These are phyloP conservation scores for Meyerozyma carpophila DNA, from an alignment of 1,139 yeast species.

Conservation along the genomic window DNA sequence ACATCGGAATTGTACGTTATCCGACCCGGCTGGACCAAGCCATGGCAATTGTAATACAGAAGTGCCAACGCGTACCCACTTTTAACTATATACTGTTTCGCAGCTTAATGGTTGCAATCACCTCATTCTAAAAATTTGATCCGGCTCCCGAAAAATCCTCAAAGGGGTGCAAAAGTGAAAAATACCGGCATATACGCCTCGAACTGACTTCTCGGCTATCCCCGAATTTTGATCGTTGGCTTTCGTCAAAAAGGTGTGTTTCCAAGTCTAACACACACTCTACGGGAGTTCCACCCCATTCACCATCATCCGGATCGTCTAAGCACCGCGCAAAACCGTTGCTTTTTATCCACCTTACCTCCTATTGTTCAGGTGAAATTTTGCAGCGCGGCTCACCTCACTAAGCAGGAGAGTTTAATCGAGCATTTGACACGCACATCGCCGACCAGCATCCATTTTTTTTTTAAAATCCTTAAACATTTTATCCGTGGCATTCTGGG, in stretches of 20 bases:
- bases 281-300: not conserved
- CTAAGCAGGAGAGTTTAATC: not conserved
- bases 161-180: too few species aligned
- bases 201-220: too few species aligned
- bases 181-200: too few species aligned
- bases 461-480: not conserved
- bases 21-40: not conserved
- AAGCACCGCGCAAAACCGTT: not conserved
- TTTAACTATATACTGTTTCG: too few species aligned
- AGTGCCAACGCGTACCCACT: too few species aligned
- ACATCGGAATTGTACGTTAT: not conserved
- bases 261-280: too few species aligned
- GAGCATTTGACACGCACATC: not conserved
- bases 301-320: not conserved
- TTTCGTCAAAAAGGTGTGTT: too few species aligned
- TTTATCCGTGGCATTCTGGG: not conserved
- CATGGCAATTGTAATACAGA: too few species aligned
- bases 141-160: too few species aligned
- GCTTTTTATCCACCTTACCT: not conserved
- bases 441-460: not conserved
- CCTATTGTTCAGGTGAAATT: not conserved
- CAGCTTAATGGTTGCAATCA: too few species aligned
- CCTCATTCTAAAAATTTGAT: too few species aligned
- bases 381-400: constrained; percentile 1
- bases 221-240: too few species aligned